Evolutionary conservation across 768 basidiomycete species (phyloP), one percentile per base, ranked within the genome.

Genomic region (Gymnopilus dilepis): DNA sequence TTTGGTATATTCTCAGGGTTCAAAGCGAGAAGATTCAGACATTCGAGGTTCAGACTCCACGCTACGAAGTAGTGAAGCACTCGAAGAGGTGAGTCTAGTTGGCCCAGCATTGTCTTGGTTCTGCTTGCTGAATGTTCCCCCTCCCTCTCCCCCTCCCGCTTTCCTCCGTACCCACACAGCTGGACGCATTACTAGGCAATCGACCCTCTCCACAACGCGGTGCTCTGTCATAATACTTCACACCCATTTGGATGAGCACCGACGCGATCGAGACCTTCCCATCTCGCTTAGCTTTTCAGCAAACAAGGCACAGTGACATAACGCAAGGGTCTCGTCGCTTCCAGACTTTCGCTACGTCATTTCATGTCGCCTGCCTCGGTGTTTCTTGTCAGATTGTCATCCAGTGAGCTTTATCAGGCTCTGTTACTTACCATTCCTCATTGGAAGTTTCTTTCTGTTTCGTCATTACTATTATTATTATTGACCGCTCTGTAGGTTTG

Each of bases 341-440:
- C 47, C 47, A 50, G 47, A 50, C 47, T 41, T 37, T 6, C 28
- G 8, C 43, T 50, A 50, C 47, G 47, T 50, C 47, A 50, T 50
- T 19, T 28, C 24, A 17, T 13, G 34, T 28, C 45, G 22, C 47
- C 19, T 48, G 26, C 24, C n/a, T 48, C 28, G 28, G 22, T 31
- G 28, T 31, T 50, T n/a, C 45, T 28, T 26, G 26, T 37, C 34
- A 37, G n/a, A n/a, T 8, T 37, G 34, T 37, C 34, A 37, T 9
- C 7, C 34, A 15, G 9, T 9, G 34, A 37, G 34, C 34, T 37
- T n/a, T n/a, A n/a, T n/a, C n/a, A n/a, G n/a, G n/a, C n/a, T n/a
- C n/a, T 28, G 45, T 24, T 8, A 17, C 19, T 31, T 50, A 8
- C 47, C 28, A 6, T 48, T 48, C 24, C 28, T 28, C 22, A 47